phyloP scores from a whole-genome alignment of 2,329 filamentous ascomycete genomes.

The Ophiostoma sp. region DNA sequence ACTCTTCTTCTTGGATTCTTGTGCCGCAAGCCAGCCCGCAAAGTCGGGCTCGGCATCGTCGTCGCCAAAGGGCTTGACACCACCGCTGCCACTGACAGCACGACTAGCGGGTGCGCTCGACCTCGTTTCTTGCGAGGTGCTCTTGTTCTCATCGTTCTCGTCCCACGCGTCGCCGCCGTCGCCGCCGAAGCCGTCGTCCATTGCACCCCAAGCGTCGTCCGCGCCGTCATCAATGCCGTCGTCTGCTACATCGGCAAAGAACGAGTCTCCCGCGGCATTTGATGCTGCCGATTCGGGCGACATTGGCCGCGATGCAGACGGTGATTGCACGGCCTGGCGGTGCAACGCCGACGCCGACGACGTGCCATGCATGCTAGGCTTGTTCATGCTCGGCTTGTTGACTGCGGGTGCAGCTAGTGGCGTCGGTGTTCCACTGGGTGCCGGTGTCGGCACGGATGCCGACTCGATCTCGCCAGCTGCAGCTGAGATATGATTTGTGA shows the following conservation, averaged over 20 bases:
- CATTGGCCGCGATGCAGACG: slow-evolving; percentile 39
- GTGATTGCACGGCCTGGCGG: slow-evolving; percentile 52
- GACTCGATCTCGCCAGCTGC: slow-evolving; percentile 82
- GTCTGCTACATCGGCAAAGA: slow-evolving; percentile 53
- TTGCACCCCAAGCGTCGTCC: slow-evolving; percentile 70
- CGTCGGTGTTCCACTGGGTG: slow-evolving; percentile 28
- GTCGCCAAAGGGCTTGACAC: slow-evolving; percentile 55
- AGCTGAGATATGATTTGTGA: slow-evolving; percentile 85
- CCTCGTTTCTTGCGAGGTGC: neutral
- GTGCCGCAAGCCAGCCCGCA: slow-evolving; percentile 85
- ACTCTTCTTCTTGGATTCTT: slow-evolving; percentile 59
- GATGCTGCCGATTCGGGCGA: slow-evolving; percentile 42
- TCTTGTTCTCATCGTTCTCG: slow-evolving; percentile 35
- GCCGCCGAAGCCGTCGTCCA: slow-evolving; percentile 49
- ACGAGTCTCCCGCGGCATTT: slow-evolving; percentile 36
- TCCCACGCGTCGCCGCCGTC: slow-evolving; percentile 33
- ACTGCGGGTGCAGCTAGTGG: neutral
- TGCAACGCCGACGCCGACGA: slow-evolving; percentile 56
- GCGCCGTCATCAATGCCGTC: slow-evolving; percentile 57
- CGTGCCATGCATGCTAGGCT: slow-evolving; percentile 34
- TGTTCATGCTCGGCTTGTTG: slow-evolving; percentile 36
- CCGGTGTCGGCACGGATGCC: slow-evolving; percentile 34
- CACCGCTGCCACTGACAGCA: slow-evolving; percentile 27
- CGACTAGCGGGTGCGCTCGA: slow-evolving; percentile 43
- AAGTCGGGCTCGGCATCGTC: slow-evolving; percentile 91